phyloP scores from a whole-genome alignment of 805 yeast species.

The Candida manassasensis region DNA sequence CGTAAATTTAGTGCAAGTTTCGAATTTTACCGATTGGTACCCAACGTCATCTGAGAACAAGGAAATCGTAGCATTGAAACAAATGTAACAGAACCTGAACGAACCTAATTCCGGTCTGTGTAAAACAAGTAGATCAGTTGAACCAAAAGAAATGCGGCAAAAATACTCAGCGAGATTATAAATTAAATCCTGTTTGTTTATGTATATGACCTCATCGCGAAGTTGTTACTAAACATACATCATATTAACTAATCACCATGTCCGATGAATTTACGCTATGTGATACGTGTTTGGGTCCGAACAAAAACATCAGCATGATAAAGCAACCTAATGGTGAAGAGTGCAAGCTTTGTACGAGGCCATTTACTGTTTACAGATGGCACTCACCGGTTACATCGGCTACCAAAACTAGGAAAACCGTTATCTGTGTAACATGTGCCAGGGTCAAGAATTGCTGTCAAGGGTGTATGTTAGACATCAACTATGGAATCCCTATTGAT shows the following conservation, averaged over 20 bases:
- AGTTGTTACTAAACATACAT: not conserved
- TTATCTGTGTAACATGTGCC: conserved; percentile 78
- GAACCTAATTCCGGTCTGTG: too few species aligned
- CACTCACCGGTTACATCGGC: conserved; percentile 38
- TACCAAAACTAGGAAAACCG: conserved; percentile 51
- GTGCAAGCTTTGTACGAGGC: conserved; percentile 80
- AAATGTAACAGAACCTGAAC: too few species aligned
- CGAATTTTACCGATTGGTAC: too few species aligned
- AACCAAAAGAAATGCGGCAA: too few species aligned
- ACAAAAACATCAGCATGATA: conserved; percentile 64
- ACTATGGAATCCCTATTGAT: conserved; percentile 74
- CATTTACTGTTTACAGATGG: conserved; percentile 82
- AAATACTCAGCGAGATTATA: too few species aligned
- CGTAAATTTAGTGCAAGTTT: too few species aligned
- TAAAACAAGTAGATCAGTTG: too few species aligned
- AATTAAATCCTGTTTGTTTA: too few species aligned
- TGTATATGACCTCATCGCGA: conserved; percentile 2
- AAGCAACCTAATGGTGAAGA: conserved; percentile 70
- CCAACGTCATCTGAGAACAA: too few species aligned
- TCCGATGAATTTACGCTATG: conserved; percentile 51
- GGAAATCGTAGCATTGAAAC: too few species aligned
- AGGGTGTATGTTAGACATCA: conserved; percentile 75
- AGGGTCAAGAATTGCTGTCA: conserved; percentile 81
- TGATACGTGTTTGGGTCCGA: conserved; percentile 64
- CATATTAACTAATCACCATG: too few species aligned